Base-by-base conservation (phyloP, 352 stramenopile species). In the Globisporangium iwayamae region DNA sequence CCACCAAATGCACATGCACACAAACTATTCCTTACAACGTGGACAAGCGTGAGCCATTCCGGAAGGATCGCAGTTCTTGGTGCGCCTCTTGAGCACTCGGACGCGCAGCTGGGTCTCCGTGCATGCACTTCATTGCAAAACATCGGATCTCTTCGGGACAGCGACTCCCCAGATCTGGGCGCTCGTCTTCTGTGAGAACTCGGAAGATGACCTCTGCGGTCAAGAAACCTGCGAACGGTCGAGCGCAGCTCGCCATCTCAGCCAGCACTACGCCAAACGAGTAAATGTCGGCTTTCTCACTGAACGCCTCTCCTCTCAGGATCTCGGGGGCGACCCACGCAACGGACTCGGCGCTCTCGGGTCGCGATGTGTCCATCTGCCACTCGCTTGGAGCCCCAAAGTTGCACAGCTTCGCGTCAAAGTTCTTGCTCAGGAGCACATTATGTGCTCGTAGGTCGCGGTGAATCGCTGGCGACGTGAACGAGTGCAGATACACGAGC, bases 271-370 rank as follows among this genome's bases (percentile, higher is more conserved):
- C 83, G 18, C 86, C 86, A 59, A 95, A 93, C 48, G 86, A 95
- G 70, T 95, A 95, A 20, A 95, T 90, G 62, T 95, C 86, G 5
- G 86, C 85, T 72, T 81, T 90, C 63, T 95, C 86, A 1, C 77
- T 95, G 70, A 90, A 94, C 13, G 82, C 74, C 61, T 92, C 86
- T 6, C 86, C 82, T 1, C 84, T 75, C 50, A 94, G 60, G 39
- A 94, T 77, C 66, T 94, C 83, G 0, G 86, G 86, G 1, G 85
- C 82, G 66, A 93, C 87, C 83, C 83, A 94, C 46, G 85, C 85
- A 70, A 93, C 87, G 41, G 83, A 91, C 28, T 83, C 84, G 48
- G 91, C 89, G 10, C 80, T 82, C 9, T 80, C 84, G 1, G 86
- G 88, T 77, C 90, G 89, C 0, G 86, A 91, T 0, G 74, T 78